Evolutionary conservation across 23 red algal genomes (phyloP), one percentile per base, ranked within the genome.

Genomic region (Gracilaria caudata): DNA sequence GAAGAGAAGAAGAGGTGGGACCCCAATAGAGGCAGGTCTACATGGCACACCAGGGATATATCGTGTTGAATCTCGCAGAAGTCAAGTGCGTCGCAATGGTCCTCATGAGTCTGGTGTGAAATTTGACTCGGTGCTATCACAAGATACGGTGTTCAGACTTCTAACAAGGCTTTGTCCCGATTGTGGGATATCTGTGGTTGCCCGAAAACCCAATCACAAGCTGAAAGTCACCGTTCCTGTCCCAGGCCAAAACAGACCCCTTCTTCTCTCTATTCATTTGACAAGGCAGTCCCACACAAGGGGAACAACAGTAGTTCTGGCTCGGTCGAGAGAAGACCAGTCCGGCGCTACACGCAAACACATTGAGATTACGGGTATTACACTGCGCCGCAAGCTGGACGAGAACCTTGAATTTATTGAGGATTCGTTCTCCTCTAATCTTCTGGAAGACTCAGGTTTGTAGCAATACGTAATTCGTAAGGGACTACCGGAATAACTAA

Each of bases 381-480:
- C 49, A 3, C 71, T 89, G 20, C 85, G 85, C 9, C 40, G 30
- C 8, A 68, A 72, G 17, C 85, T 89, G 26, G 85, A 78, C 30
- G 51, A 68, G 17, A 70, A 89, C 37, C 64, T 89, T 21, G 85
- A 89, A 40, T 89, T 61, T 55, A 75, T 89, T 21, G 85, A 89
- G 43, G 85, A 89, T 33, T 89, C 85, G 11, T 89, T 89, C 43
- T 41, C 85, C 6, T 65, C 57, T 51, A n/a, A 25, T 23, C 59
- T 60, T 0, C 14, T 84, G 1, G 59, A 70, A 43, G 80, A 80
- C 20, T 80, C 77, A 77, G 39, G 61, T 16, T 66, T 66, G 30
- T 66, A 35, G 4, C 23, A 14, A 37, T 36, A 1, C 19, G 36
- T 4, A 12, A 25, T 3, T 36, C 32, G 30, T 1, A 35, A 36